Base-by-base conservation (phyloP, 2,329 filamentous ascomycete species). In the Arthrobotrys iridis region DNA sequence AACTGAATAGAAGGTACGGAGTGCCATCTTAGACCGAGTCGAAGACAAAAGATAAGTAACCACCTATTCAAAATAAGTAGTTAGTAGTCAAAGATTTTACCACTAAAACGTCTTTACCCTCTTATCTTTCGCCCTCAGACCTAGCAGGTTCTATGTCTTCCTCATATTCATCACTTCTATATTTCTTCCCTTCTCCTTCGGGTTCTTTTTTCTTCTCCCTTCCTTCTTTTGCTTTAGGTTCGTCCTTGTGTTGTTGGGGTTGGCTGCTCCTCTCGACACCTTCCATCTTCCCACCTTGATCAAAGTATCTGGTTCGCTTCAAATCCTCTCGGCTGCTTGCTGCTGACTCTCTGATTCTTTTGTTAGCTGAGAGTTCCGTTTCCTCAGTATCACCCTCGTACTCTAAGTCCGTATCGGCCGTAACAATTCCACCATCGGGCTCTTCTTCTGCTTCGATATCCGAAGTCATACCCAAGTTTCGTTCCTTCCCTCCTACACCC, bases 271-370 rank as follows among this genome's bases (percentile, higher is more conserved):
- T 33, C 18, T 62, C 65, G 13, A 60, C 43, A 24, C 18, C 55
- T 30, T 63, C 57, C 45, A 70, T 70, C 6, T 28, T 13, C 4
- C 15, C 45, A 2, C 10, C 28, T 10, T 41, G 20, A 15, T 72
- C 59, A 13, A 55, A 73, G 13, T 45, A 30, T 20, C 24, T 73
- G 7, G 43, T n/a, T 11, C 70, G 40, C 18, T 74, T 74, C 20
- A 58, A 40, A 40, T 74, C 70, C 0, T 62, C 62, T 63, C 62
- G 33, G 28, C 48, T 2, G 22, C 70, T 74, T 0, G 43, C 37
- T 10, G 57, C 55, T 10, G 70, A 74, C 3, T 37, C 70, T 33
- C 70, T 46, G 28, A 55, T 74, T 35, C 70, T 67, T 18, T 74
- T 74, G 18, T 43, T 74, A 3, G 43, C 60, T 26, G 35, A 33